Evolutionary conservation across 1,284 basidiomycete species (phyloP), one percentile per base, ranked within the genome.

Genomic region (Boletus sp.): DNA sequence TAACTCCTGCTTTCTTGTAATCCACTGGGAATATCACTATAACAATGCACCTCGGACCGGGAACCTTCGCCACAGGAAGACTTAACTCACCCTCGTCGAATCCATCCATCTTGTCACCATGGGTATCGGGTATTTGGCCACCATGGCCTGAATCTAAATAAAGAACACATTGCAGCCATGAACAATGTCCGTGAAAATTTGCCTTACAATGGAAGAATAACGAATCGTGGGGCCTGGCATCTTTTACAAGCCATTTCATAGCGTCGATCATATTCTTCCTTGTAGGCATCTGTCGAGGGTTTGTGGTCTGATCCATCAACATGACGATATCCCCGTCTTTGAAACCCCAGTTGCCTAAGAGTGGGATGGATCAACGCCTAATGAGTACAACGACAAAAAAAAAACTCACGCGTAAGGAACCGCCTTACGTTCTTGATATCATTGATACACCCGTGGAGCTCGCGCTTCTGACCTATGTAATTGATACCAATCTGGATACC

Each of bases 161-260:
- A 30, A 41, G 9, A 36, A 33, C 14, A 34, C 25, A 36, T 41
- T 36, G 1, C 22, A 26, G 16, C 19, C 22, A 40, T 9, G 26
- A 32, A 12, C 34, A 34, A 36, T 42, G 34, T 36, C 40, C 16
- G 19, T 16, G 6, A 2, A 0, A 4, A 20, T 26, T 20, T 20
- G 32, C 16, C 81, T 46, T 61, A 85, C 85, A 94, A 59, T 94
- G 91, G 66, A 94, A 87, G 67, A 94, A 91, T 9, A 95, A 69
- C 2, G 91, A 84, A 65, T 94, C 93, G 55, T 94, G 77, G 4
- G 78, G 72, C 25, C 73, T 71, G 1, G 92, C 91, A 51, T 75
- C 81, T 22, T 72, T 68, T 2, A 94, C 88, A n/a, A 95, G 78
- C 92, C 92, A 94, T 37, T 72, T 74, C 88, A 94, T 93, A 1